Evolutionary conservation across 331 rosid genomes (phyloP), one percentile per base, ranked within the genome.

Genomic region (Phaseolus coccineus): DNA sequence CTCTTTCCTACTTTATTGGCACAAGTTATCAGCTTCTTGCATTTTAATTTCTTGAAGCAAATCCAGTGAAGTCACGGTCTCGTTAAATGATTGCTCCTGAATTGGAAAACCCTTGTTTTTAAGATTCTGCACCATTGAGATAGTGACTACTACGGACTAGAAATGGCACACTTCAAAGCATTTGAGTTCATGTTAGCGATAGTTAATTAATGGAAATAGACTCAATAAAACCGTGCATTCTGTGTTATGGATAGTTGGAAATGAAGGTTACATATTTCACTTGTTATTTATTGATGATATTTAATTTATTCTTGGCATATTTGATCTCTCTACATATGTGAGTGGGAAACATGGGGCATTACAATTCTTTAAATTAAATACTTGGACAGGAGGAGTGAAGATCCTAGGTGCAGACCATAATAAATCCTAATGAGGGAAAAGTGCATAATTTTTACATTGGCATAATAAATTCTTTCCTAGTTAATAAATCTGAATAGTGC

Each of bases 1-100:
- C 10, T 42, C 3, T 42, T 42, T 42, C 47, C 47, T 42, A 42
- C 47, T 8, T 9, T 42, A 9, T 42, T 42, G 62, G 35, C 14
- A 9, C 50, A 64, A 64, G 53, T 27, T 53, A 39, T 51, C 53
- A 77, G 72, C 44, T 62, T 28, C 33, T 24, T 58, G 53, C 44
- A 73, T 73, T 42, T 55, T 57, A 58, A 27, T 58, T 57, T 52
- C 46, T 42, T 7, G 37, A 58, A 39, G 78, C 28, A 58, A 74
- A 42, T 74, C 79, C 47, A 44, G 12, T 56, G 16, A 65, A 14
- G 55, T 65, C 30, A 16, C 37, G 24, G 25, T 48, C 42, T 56
- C 6, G 2, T 37, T 39, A 39, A 77, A 52, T 55, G 44, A 5
- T 14, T 68, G 69, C 39, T 55, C 39, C 19, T 42, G 46, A 67